Conservation (phyloP, 2,329 filamentous ascomycete genomes). For the Cytospora piceicola region DNA sequence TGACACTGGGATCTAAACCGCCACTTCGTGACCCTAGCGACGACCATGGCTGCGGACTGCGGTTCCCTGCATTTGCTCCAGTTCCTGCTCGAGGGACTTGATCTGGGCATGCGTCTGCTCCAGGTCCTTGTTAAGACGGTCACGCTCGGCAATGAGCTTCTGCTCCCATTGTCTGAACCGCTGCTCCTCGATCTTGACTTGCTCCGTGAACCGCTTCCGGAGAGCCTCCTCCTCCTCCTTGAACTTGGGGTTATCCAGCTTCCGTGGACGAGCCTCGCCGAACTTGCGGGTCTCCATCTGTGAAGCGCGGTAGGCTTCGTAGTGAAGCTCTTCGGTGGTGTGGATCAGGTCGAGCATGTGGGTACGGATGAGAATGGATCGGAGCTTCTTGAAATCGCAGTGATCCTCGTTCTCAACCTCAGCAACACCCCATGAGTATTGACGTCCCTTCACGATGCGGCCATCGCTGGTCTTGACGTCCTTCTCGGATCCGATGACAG, state of each 20-base stretch:
- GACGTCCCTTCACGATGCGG: slow-evolving; percentile 96
- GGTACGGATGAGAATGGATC: slow-evolving; percentile 96
- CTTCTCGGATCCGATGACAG: slow-evolving; percentile 98
- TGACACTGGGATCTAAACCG: slow-evolving; percentile 17
- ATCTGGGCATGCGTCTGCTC: slow-evolving; percentile 95
- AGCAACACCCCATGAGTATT: slow-evolving; percentile 99
- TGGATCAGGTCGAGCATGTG: slow-evolving; percentile 99
- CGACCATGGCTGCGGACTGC: slow-evolving; percentile 90
- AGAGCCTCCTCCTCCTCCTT: slow-evolving; percentile 99
- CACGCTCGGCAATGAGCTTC: slow-evolving; percentile 98
- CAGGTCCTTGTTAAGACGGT: slow-evolving; percentile 99
- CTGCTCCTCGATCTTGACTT: slow-evolving; percentile 99
- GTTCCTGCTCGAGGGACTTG: slow-evolving; percentile 88
- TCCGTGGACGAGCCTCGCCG: slow-evolving; percentile 93
- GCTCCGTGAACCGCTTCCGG: slow-evolving; percentile 98
- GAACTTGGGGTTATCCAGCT: slow-evolving; percentile 99
- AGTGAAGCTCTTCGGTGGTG: slow-evolving; percentile 98
- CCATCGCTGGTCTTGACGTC: slow-evolving; percentile 96
- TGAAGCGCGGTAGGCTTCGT: slow-evolving; percentile 97
- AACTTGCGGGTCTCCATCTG: slow-evolving; percentile 99
- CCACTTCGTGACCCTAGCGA: slow-evolving; percentile 60
- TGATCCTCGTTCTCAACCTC: slow-evolving; percentile 99
- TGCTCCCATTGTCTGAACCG: slow-evolving; percentile 99
- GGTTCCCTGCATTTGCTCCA: slow-evolving; percentile 90
- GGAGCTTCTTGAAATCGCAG: slow-evolving; percentile 99